These are phyloP conservation scores for Aspergillaceae sp. DNA, from an alignment of 2,329 filamentous ascomycete genomes.

Conservation along the genomic window DNA sequence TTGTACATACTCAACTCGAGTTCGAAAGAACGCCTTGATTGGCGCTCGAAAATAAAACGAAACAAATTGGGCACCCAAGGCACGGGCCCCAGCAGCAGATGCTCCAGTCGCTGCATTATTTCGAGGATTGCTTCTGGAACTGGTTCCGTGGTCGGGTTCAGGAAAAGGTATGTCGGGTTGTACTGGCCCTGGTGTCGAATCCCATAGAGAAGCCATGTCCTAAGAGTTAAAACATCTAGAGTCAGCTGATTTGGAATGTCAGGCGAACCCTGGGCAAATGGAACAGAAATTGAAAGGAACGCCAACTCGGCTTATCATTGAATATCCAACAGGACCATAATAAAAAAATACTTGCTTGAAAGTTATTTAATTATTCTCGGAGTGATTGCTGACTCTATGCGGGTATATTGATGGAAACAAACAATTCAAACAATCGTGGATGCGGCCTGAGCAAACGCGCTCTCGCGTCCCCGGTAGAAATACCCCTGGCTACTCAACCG, in stretches of 20 bases:
- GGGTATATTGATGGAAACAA: slow-evolving; percentile 5
- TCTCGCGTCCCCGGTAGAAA: not conserved
- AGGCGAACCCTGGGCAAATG: not conserved
- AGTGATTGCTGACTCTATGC: too few relatives aligned
- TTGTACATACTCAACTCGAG: slow-evolving; percentile 68
- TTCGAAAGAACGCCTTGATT: slow-evolving; percentile 86
- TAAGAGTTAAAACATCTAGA: too few relatives aligned
- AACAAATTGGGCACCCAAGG: slow-evolving; percentile 71
- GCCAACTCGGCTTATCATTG: not conserved
- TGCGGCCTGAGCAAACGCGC: slow-evolving; percentile 1
- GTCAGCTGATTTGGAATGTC: not conserved
- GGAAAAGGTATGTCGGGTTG: slow-evolving; percentile 7
- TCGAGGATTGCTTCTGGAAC: slow-evolving; percentile 38
- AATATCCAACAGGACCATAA: not conserved
- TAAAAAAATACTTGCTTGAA: not conserved
- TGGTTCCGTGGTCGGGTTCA: slow-evolving; percentile 13
- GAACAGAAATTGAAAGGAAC: not conserved
- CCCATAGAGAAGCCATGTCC: not conserved
- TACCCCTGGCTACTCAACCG: not conserved
- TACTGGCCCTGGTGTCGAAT: slow-evolving; percentile 4
- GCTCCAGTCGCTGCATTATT: slow-evolving; percentile 60
- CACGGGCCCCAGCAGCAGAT: slow-evolving; percentile 77
- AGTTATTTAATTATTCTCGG: too few relatives aligned
- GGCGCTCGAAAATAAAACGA: slow-evolving; percentile 89
- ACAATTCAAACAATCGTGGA: slow-evolving; percentile 12